phyloP scores from a whole-genome alignment of 495 filamentous ascomycete species.

The Niebla homalea region DNA sequence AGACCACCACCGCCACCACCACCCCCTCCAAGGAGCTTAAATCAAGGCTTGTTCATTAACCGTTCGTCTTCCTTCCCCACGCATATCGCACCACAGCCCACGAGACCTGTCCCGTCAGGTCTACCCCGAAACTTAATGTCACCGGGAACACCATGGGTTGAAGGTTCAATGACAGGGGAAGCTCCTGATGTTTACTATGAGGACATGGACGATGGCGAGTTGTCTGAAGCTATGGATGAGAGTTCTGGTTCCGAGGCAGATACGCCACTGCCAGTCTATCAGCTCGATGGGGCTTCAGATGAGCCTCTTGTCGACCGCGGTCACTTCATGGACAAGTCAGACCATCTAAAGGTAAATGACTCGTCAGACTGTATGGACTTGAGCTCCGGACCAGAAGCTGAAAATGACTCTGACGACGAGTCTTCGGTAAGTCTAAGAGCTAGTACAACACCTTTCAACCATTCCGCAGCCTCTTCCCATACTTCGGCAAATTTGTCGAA shows the following conservation, averaged over 20 bases:
- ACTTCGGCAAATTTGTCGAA: constrained; percentile 11
- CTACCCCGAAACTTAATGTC: no score
- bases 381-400: constrained; percentile 1
- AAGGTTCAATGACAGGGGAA: no score
- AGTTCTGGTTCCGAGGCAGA: constrained; percentile 12
- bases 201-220: constrained; percentile 1
- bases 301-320: background rate
- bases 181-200: background rate
- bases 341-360: constrained; percentile 1
- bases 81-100: no score
- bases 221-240: constrained; percentile 12
- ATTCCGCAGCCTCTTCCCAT: constrained; percentile 13
- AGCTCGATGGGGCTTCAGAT: background rate
- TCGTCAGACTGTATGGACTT: constrained; percentile 4
- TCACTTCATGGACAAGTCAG: background rate
- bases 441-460: constrained; percentile 15
- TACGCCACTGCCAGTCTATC: background rate
- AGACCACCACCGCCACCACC: no score
- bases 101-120: no score
- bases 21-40: no score
- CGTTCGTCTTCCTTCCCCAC: no score
- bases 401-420: constrained; percentile 5
- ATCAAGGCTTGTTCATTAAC: no score
- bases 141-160: no score
- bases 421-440: constrained; percentile 12